Evolutionary conservation across 2,329 filamentous ascomycete genomes (phyloP).

Genomic region (Zasmidium citrigriseum): DNA sequence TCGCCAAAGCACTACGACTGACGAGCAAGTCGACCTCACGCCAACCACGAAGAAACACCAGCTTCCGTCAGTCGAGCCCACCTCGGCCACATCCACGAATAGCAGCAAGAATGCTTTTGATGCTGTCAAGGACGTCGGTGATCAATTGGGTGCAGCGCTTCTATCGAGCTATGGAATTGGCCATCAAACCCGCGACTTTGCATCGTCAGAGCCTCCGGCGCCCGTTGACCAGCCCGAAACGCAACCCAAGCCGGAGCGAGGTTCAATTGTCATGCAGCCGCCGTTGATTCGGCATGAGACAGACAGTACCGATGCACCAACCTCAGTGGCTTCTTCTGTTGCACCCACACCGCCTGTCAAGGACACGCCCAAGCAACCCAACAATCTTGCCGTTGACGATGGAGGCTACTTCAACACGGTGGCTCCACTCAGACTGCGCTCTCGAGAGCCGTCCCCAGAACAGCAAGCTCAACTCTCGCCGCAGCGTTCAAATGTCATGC

Average conservation of each 20-base stretch:
- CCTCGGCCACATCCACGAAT: background rate
- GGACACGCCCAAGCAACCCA: conserved; percentile 41
- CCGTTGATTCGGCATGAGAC: conserved; percentile 22
- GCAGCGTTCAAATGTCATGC: conserved; percentile 5
- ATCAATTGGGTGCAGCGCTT: conserved; percentile 50
- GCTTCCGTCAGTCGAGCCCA: background rate
- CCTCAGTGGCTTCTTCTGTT: conserved; percentile 24
- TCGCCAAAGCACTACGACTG: conserved; percentile 10
- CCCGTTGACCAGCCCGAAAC: conserved; percentile 29
- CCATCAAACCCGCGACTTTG: conserved; percentile 37
- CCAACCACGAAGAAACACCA: conserved; percentile 32
- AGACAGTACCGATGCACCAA: conserved; percentile 21
- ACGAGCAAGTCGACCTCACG: conserved; percentile 33
- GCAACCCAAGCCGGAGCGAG: conserved; percentile 18
- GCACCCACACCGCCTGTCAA: conserved; percentile 51
- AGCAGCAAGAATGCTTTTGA: conserved; percentile 29
- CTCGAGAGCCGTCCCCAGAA: conserved; percentile 31
- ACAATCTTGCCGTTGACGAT: conserved; percentile 12
- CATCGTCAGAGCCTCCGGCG: conserved; percentile 23
- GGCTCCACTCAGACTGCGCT: conserved; percentile 20
- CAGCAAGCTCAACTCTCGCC: conserved; percentile 2
- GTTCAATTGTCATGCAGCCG: conserved; percentile 18
- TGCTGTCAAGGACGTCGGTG: conserved; percentile 49
- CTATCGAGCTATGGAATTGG: conserved; percentile 40
- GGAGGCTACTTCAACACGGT: conserved; percentile 24